These are phyloP conservation scores for Baudoinia panamericana DNA, from an alignment of 495 filamentous ascomycete genomes.

Conservation along the genomic window DNA sequence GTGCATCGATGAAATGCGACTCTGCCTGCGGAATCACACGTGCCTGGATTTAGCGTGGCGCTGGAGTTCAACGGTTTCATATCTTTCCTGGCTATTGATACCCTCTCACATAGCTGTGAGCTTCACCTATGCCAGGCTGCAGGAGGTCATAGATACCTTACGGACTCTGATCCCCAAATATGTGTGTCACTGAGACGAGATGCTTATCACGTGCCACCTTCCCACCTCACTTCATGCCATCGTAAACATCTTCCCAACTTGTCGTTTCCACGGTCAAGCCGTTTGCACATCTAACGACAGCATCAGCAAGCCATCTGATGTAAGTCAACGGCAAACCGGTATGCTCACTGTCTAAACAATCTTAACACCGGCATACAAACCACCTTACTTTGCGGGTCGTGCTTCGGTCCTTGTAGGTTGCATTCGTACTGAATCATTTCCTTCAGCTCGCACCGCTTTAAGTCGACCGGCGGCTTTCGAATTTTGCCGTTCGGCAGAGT, in stretches of 20 bases:
- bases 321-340: not conserved
- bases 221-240: conserved; percentile 10
- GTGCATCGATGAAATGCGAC: not conserved
- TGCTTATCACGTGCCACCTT: conserved; percentile 5
- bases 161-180: too few relatives aligned
- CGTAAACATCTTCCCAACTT: conserved; percentile 45
- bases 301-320: conserved; percentile 1
- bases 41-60: conserved; percentile 12
- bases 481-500: conserved; percentile 31
- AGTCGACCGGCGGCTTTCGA: conserved; percentile 44
- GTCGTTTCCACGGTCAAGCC: conserved; percentile 75
- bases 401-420: conserved; percentile 43
- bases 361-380: conserved; percentile 62
- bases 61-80: not conserved
- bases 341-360: conserved; percentile 63
- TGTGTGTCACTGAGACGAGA: too few relatives aligned
- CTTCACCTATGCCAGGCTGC: too few relatives aligned
- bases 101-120: too few relatives aligned
- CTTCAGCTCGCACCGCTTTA: conserved; percentile 57
- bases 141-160: too few relatives aligned
- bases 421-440: conserved; percentile 78
- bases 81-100: too few relatives aligned
- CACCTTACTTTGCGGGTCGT: conserved; percentile 39
- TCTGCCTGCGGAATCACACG: not conserved
- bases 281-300: conserved; percentile 49